phyloP scores from a whole-genome alignment of 495 filamentous ascomycete species.

The Xylaria scruposa region DNA sequence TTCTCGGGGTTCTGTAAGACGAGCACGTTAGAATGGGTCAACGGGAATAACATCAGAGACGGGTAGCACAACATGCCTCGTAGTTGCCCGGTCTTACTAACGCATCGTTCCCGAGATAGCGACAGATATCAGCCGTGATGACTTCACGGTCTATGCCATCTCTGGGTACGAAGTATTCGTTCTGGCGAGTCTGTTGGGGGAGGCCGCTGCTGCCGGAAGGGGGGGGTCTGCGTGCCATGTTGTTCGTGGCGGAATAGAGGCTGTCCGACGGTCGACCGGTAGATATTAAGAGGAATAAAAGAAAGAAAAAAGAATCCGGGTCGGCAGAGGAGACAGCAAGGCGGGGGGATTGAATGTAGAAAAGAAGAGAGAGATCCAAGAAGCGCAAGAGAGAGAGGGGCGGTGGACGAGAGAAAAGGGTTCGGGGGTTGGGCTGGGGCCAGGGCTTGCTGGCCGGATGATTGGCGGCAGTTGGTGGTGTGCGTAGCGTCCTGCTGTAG shows the following conservation, averaged over 20 bases:
- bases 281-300: conserved; percentile 28
- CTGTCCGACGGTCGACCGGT: conserved; percentile 37
- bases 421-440: conserved; percentile 31
- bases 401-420: conserved; percentile 44
- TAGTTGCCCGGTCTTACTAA: conserved; percentile 84
- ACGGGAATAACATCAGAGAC: conserved; percentile 12
- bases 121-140: conserved; percentile 93
- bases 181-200: conserved; percentile 63
- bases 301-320: conserved; percentile 26
- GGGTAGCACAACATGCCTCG: conserved; percentile 61
- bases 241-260: conserved; percentile 8
- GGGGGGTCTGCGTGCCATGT: conserved; percentile 44
- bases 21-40: conserved; percentile 31
- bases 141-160: conserved; percentile 93
- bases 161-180: conserved; percentile 86
- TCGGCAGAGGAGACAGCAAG: conserved; percentile 27
- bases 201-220: conserved; percentile 37
- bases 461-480: conserved; percentile 22
- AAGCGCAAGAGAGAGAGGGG: conserved; percentile 32
- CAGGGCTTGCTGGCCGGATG: conserved; percentile 19
- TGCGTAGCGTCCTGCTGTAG: conserved; percentile 9
- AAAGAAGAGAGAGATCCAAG: conserved; percentile 34
- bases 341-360: conserved; percentile 23
- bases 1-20: conserved; percentile 44
- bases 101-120: conserved; percentile 91